phyloP scores from a whole-genome alignment of 2,329 filamentous ascomycete genomes.

The Aspergillus tamarii region DNA sequence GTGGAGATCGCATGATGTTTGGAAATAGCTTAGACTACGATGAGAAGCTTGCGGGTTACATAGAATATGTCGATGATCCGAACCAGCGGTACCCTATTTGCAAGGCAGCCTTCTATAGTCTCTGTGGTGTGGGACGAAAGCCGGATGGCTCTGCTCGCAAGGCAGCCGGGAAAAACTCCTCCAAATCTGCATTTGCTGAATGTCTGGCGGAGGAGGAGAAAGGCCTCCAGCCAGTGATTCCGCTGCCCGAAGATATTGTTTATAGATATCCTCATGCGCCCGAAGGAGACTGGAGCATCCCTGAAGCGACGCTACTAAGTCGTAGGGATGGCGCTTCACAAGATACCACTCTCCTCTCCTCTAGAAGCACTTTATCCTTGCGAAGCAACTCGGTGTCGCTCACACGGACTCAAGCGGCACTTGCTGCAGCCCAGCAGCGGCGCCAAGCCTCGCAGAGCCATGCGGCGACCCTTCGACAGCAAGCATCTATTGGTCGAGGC shows the following conservation, averaged over 20 bases:
- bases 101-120: conserved; percentile 46
- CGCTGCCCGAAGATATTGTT: conserved; percentile 49
- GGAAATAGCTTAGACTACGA: conserved; percentile 50
- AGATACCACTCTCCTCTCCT: conserved; percentile 33
- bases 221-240: conserved; percentile 49
- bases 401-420: conserved; percentile 42
- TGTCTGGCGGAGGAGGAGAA: conserved; percentile 50
- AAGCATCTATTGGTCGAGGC: conserved; percentile 40
- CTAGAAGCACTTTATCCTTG: conserved; percentile 31
- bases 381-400: conserved; percentile 33
- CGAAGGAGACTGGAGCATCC: conserved; percentile 46
- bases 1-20: conserved; percentile 48
- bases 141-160: conserved; percentile 46
- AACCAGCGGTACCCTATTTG: conserved; percentile 44
- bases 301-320: conserved; percentile 22
- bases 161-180: conserved; percentile 49
- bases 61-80: conserved; percentile 40
- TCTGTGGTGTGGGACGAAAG: conserved; percentile 50
- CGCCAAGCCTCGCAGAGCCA: conserved; percentile 48
- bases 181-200: conserved; percentile 51
- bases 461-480: conserved; percentile 51
- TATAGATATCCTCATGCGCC: conserved; percentile 48
- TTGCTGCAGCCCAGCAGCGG: conserved; percentile 45
- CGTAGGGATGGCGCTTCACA: conserved; percentile 30
- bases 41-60: conserved; percentile 39